Base-by-base conservation (phyloP, 108 stramenopile genomes). In the Pinguiococcus pyrenoidosus region DNA sequence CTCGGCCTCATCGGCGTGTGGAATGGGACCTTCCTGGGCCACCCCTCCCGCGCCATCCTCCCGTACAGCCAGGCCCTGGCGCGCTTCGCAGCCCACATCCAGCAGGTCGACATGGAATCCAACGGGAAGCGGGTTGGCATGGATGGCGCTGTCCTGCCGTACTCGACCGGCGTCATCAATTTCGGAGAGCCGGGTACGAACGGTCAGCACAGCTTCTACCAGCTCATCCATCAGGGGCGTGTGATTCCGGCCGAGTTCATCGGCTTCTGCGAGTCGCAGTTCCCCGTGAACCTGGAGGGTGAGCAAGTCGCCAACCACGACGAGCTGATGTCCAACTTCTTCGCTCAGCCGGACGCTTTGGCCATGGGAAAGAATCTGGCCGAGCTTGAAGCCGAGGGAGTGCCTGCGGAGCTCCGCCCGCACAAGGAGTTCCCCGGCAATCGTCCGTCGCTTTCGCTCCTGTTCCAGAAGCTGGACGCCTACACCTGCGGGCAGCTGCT, bases 321-420 rank as follows among this genome's bases (percentile, higher is more conserved):
- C 59, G 96, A 99, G 68, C 75, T 99, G 23, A 99, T 99, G 96
- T 68, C 79, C 54, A 99, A 99, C 72, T 99, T 99, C 61, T 99
- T 99, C 67, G 96, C 96, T 4, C 96, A 99, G 62, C 93, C 96
- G 6, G 96, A 99, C 70, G 96, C 93, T 0, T 53, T 99, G 12
- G 96, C 93, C 4, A 75, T 78, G 39, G 93, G 93, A 37, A 69
- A 73, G 52, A 66, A 84, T 16, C 72, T 62, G 4, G 84, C 87
- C n/a, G 83, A 92, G 33, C 72, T 88, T 33, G 71, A 79, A 24
- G 78, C 71, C 12, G 93, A 90, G 62, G 89, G 88, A 16, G 79
- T 87, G 41, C 62, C 79, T 29, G 83, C 86, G 54, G 81, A 83
- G 37, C 66, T 92, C 26, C 68, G 83, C 20, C 72, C 86, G 44